Conservation (phyloP, 1,139 yeast genomes). For the Blastobotrys proliferans region DNA sequence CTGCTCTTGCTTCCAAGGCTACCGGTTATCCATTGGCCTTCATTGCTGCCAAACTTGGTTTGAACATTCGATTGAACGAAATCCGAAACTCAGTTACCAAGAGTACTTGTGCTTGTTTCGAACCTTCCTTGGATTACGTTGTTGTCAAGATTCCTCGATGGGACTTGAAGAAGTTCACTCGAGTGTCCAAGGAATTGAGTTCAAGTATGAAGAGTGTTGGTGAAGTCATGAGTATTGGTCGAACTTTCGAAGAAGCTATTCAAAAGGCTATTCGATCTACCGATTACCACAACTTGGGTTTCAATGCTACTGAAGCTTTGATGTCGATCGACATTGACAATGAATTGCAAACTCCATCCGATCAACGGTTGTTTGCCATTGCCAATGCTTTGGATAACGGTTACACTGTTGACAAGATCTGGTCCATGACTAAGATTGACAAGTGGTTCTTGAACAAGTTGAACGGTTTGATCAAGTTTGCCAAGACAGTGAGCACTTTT, state of each 20-base stretch:
- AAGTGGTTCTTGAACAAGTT: constrained; percentile 95
- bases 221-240: constrained; percentile 97
- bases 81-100: constrained; percentile 92
- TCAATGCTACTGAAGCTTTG: constrained; percentile 80
- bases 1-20: constrained; percentile 97
- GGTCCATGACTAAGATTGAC: constrained; percentile 90
- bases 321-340: constrained; percentile 87
- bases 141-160: constrained; percentile 99
- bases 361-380: constrained; percentile 92
- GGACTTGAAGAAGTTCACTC: constrained; percentile 94
- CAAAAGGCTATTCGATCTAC: constrained; percentile 97
- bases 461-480: constrained; percentile 64
- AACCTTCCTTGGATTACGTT: constrained; percentile 95
- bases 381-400: constrained; percentile 88
- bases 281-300: constrained; percentile 91
- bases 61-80: constrained; percentile 88
- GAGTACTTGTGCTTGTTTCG: constrained; percentile 95
- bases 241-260: constrained; percentile 96
- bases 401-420: constrained; percentile 86
- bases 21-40: constrained; percentile 98
- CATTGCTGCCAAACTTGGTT: constrained; percentile 95
- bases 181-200: constrained; percentile 83
- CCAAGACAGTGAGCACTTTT: constrained; percentile 55
- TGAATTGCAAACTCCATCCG: constrained; percentile 93
- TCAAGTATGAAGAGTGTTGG: constrained; percentile 99